Evolutionary conservation across 2,329 filamentous ascomycete genomes (phyloP).

Genomic region (Aspergillaceae sp.): DNA sequence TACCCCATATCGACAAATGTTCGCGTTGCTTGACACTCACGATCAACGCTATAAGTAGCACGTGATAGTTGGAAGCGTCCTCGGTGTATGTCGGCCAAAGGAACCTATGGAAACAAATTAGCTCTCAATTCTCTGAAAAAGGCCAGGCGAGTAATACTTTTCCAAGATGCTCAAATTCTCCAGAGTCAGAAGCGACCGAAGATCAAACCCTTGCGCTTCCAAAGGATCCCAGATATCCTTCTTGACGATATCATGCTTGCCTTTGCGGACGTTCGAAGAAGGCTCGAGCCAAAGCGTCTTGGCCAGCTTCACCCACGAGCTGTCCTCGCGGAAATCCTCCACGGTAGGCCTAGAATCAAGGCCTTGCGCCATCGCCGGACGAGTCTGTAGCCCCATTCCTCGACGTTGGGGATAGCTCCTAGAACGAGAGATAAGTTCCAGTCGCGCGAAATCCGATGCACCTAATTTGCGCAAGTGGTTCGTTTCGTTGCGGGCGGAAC

Average conservation of each 20-base stretch:
- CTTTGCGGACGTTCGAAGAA: slow-evolving; percentile 57
- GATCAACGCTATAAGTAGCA: slow-evolving; percentile 76
- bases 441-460: slow-evolving; percentile 36
- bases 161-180: slow-evolving; percentile 89
- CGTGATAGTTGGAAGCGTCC: slow-evolving; percentile 82
- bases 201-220: slow-evolving; percentile 69
- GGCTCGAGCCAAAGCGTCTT: slow-evolving; percentile 75
- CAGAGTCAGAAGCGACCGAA: slow-evolving; percentile 68
- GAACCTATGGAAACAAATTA: slow-evolving; percentile 51
- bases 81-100: slow-evolving; percentile 91
- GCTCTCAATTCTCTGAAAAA: slow-evolving; percentile 5
- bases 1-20: slow-evolving; percentile 78
- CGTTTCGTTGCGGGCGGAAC: slow-evolving; percentile 16
- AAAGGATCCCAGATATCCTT: slow-evolving; percentile 80
- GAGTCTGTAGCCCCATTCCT: slow-evolving; percentile 34
- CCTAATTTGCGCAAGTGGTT: slow-evolving; percentile 22
- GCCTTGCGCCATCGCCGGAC: slow-evolving; percentile 51
- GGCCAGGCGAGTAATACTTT: slow-evolving; percentile 40
- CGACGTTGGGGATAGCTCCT: slow-evolving; percentile 33
- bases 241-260: slow-evolving; percentile 74
- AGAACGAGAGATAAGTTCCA: slow-evolving; percentile 38
- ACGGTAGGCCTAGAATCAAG: slow-evolving; percentile 36
- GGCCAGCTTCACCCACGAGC: slow-evolving; percentile 59
- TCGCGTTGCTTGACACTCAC: slow-evolving; percentile 83
- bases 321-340: slow-evolving; percentile 35